Conservation (phyloP, 768 basidiomycete species). For the Hygrophoropsis aurantiaca region DNA sequence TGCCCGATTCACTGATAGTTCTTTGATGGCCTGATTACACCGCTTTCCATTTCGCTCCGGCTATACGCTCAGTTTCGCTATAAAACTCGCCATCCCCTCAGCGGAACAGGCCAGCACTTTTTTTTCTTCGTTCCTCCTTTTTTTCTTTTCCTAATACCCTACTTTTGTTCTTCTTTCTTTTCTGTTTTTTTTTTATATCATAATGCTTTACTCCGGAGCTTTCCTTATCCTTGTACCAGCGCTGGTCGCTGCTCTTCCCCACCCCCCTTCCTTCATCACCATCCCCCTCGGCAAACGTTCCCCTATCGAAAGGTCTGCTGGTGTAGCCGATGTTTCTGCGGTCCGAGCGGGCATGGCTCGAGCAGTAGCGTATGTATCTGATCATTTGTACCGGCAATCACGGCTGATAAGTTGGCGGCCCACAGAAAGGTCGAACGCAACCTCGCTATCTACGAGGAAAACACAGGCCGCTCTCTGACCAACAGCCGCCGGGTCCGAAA, state of each 20-base stretch:
- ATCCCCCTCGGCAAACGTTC: not conserved
- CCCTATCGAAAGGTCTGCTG: not conserved
- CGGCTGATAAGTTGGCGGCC: conserved; percentile 5
- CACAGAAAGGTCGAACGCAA: not conserved
- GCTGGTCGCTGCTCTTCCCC: not conserved
- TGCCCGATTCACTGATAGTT: no score
- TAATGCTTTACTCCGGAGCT: no score
- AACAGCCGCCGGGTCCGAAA: not conserved
- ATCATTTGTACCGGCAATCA: not conserved
- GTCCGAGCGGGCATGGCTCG: not conserved
- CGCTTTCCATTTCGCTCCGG: no score
- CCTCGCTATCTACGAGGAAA: not conserved
- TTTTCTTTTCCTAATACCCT: no score
- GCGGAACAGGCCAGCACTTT: no score
- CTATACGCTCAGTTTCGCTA: no score
- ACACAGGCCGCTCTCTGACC: not conserved
- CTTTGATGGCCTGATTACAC: no score
- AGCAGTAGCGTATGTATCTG: not conserved
- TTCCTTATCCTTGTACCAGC: not conserved
- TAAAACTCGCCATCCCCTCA: no score
- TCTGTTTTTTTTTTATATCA: no score
- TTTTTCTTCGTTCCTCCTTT: no score
- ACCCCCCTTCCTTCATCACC: not conserved
- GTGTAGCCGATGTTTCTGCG: not conserved
- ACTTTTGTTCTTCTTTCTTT: no score